Evolutionary conservation across 441 rosid genomes (phyloP), one percentile per base, ranked within the genome.

Genomic region (Bocquillonia castaneifolia): DNA sequence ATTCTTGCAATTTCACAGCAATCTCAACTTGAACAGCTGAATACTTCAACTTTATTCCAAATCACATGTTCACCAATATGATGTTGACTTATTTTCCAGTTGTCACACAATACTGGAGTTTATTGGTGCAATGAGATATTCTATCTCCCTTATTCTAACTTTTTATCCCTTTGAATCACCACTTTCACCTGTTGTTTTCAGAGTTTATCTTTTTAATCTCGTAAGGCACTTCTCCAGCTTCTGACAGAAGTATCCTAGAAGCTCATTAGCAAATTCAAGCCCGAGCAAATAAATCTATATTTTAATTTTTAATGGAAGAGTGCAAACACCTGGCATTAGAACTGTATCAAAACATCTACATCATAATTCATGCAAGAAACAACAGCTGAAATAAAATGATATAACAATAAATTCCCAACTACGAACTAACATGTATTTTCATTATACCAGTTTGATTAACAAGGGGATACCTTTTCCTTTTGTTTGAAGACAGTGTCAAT

Each of bases 401-500:
- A 50, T 29, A 3, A n/a, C 3, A 64, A n/a, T n/a, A n/a, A n/a
- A n/a, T n/a, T n/a, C n/a, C n/a, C n/a, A n/a, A n/a, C n/a, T n/a
- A n/a, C n/a, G n/a, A n/a, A n/a, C n/a, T 13, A 42, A 42, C 9
- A 6, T 6, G 7, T 42, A 42, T 7, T 42, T 42, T 12, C 20
- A 42, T 17, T 56, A 54, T 40, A 62, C 32, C 23, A 51, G 56
- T 62, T 70, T 34, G 23, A 53, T 47, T 61, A 53, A 28, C 23
- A 37, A 23, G 65, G 60, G 58, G 18, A 39, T 86, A 93, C 97
- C 96, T 88, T 85, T 78, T 87, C 98, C 76, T 93, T 90, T 79
- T 89, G 95, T 69, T 90, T 91, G 87, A 42, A 80, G 42, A 88
- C 47, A 63, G 76, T 64, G 22, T 93, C 98, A 36, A 93, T 45